Evolutionary conservation across 2,329 filamentous ascomycete genomes (phyloP).

Genomic region (Sporothrix brunneoviolacea): DNA sequence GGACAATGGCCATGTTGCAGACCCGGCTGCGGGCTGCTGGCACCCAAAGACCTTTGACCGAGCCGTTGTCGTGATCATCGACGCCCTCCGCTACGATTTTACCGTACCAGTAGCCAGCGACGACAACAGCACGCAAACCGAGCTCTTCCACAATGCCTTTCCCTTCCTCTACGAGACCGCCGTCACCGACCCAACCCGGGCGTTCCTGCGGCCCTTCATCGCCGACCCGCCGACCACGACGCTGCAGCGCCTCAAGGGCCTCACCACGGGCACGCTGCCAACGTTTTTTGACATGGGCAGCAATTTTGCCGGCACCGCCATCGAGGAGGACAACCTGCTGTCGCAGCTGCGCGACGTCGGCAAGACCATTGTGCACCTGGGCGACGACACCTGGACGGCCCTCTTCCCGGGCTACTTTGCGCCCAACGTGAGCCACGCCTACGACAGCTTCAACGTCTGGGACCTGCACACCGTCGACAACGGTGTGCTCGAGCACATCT

Average conservation of each 20-base stretch:
- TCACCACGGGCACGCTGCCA: conserved; percentile 90
- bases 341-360: conserved; percentile 58
- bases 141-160: conserved; percentile 74
- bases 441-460: conserved; percentile 98
- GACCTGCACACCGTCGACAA: conserved; percentile 96
- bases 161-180: conserved; percentile 83
- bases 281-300: conserved; percentile 92
- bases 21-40: conserved; percentile 72
- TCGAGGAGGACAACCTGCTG: conserved; percentile 82
- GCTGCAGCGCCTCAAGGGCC: conserved; percentile 81
- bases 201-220: conserved; percentile 89
- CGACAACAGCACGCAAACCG: conserved; percentile 22
- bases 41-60: conserved; percentile 90
- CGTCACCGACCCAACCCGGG: conserved; percentile 65
- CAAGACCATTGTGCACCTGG: conserved; percentile 80
- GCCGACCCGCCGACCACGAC: conserved; percentile 94
- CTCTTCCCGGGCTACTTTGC: conserved; percentile 94
- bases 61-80: conserved; percentile 82
- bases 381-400: conserved; percentile 96
- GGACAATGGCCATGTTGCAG: conserved; percentile 36
- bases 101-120: conserved; percentile 67
- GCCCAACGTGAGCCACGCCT: conserved; percentile 74
- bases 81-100: conserved; percentile 95
- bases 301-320: conserved; percentile 90
- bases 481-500: conserved; percentile 84